Evolutionary conservation across 148 eudicot species (phyloP), one percentile per base, ranked within the genome.

Genomic region (Vaccinium corymbosum): DNA sequence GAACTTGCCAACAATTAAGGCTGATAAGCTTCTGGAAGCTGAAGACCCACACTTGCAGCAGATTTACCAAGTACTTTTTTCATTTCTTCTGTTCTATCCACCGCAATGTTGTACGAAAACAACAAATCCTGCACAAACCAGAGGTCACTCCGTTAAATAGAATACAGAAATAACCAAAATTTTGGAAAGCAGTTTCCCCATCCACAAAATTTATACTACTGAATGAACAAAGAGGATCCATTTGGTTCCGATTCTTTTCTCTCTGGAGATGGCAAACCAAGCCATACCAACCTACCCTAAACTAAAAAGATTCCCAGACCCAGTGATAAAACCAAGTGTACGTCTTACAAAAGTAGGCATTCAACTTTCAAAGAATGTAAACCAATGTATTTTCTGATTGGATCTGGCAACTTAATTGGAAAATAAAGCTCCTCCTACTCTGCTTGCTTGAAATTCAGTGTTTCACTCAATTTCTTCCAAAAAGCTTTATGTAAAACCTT

Each of bases 11-110:
- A 81, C 22, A 19, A 75, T 90, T 90, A 93, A 62, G 94, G 52
- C 90, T 94, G 88, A 89, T 96, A 96, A 79, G 87, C 93, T 59
- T 96, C 92, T 14, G 98, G 98, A 81, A 96, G 98, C 87, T 89
- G 93, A 84, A 96, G 98, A 84, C 98, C 98, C 53, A 96, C 98
- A 85, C 97, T 95, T 56, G 98, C 91, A 57, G 98, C 98, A 85
- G 98, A 95, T 87, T 93, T 94, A 72, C 96, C 94, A 8, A 95
- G 93, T 80, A 90, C 84, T 84, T 86, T 91, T 80, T 89, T 90
- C 95, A 96, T 92, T 86, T 96, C 99, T 12, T 92, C 94, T 27
- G 99, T 81, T 87, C 99, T 90, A 87, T 96, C 98, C 83, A 96
- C 95, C 1, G 98, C 98, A 78, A 96, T 94, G 90, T 94, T 94